These are phyloP conservation scores for Sequoia sempervirens DNA, from an alignment of 75 land plant genomes.

Conservation along the genomic window DNA sequence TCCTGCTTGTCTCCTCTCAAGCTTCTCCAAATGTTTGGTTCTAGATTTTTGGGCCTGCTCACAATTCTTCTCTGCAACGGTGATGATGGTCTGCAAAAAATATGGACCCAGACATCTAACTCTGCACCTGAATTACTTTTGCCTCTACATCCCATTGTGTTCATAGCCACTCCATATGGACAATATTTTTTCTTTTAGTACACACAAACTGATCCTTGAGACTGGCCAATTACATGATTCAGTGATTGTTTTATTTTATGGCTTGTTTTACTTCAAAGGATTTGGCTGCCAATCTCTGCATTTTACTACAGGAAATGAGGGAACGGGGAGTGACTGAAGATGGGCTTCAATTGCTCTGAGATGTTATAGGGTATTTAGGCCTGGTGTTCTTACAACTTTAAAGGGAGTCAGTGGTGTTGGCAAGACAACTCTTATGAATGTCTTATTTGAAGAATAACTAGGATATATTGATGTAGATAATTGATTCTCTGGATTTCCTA, in stretches of 20 bases:
- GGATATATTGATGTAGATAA: constrained; percentile 83
- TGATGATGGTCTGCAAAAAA: too few species aligned
- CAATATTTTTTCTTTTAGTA: constrained; percentile 67
- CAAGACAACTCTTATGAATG: constrained; percentile 88
- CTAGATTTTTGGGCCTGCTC: too few species aligned
- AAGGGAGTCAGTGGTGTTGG: constrained; percentile 94
- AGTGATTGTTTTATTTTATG: neutral
- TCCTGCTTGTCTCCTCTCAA: too few species aligned
- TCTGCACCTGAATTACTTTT: too few species aligned
- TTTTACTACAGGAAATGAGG: constrained; percentile 66
- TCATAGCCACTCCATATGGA: too few species aligned
- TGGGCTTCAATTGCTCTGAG: constrained; percentile 55
- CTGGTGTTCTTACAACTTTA: constrained; percentile 72
- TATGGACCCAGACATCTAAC: too few species aligned
- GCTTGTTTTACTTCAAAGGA: neutral
- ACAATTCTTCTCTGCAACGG: too few species aligned
- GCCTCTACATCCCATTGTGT: too few species aligned
- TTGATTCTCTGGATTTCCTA: constrained; percentile 72
- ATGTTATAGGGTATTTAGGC: constrained; percentile 65
- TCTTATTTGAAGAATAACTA: constrained; percentile 69
- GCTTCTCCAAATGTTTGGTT: too few species aligned
- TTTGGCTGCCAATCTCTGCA: neutral
- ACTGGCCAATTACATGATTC: neutral
- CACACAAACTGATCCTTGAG: neutral
- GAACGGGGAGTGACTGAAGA: constrained; percentile 68